Base-by-base conservation (phyloP, 2,329 filamentous ascomycete species). In the Nemania abortiva region DNA sequence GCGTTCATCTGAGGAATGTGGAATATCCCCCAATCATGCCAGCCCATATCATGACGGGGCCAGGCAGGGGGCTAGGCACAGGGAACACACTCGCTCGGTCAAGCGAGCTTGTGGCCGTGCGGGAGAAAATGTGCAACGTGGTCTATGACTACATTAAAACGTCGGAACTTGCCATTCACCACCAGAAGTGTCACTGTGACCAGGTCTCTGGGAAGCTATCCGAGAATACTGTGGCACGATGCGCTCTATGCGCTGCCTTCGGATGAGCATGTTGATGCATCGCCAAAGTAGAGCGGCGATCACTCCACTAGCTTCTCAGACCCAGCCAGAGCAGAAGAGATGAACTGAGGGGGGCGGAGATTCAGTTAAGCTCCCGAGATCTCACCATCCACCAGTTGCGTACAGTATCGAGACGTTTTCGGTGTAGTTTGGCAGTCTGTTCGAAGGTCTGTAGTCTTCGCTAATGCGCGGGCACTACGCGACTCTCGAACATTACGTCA, bases 171-270 rank as follows among this genome's bases (percentile, higher is more conserved):
- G 62, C 60, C 69, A 72, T 71, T 61, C 69, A 57, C 60, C 71
- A 64, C 58, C 68, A 71, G 72, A 72, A 53, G 15, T 68, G 68
- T 68, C 70, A 55, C 66, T 63, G 54, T 13, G 50, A 71, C 64
- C 69, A 72, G 72, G 72, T 71, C 69, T 71, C 74, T 73, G 73
- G 74, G 69, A 73, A 70, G 68, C 63, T 67, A 74, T 75, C 74
- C 77, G 75, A 74, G 56, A 52, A 75, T 75, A 72, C 63, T 61
- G 77, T 79, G 70, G 64, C 63, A 78, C 75, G 59, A 57, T 57
- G 24, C 57, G 27, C 55, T 56, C 9, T 52, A 58, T 61, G 59
- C 69, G 66, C 61, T 69, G 65, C 65, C 70, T 71, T 75, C 72
- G 72, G 73, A 75, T 73, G 65, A 49, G 61, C 57, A 66, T 42